These are phyloP conservation scores for Tagetes patula DNA, from an alignment of 129 eudicot genomes.

Conservation along the genomic window DNA sequence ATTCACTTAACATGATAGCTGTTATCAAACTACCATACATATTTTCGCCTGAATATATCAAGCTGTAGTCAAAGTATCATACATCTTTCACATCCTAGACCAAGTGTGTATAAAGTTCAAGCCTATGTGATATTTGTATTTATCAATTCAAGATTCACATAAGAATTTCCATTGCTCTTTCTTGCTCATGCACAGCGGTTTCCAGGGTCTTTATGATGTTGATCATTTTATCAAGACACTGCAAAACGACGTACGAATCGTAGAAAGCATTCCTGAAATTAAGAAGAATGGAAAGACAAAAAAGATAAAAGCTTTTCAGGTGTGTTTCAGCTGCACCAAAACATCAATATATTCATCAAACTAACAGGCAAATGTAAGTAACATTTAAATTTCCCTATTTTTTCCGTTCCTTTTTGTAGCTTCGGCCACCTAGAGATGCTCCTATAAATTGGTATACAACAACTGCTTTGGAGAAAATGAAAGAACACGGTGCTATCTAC, in stretches of 20 bases:
- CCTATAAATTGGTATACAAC: slow-evolving; percentile 86
- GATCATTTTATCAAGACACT: slow-evolving; percentile 79
- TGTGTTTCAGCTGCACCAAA: slow-evolving; percentile 17
- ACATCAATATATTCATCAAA: background rate
- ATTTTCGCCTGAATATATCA: background rate
- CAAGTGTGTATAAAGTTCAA: background rate
- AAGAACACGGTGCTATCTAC: slow-evolving; percentile 89
- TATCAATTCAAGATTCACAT: background rate
- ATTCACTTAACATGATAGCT: slow-evolving; percentile 1
- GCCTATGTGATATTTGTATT: background rate
- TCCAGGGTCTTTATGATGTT: slow-evolving; percentile 89
- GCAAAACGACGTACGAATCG: slow-evolving; percentile 69
- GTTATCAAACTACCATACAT: background rate
- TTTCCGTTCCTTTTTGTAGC: slow-evolving; percentile 35
- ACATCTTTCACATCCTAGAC: background rate
- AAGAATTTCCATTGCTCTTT: slow-evolving; percentile 30
- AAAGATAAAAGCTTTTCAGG: slow-evolving; percentile 90
- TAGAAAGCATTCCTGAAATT: slow-evolving; percentile 77
- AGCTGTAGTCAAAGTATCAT: background rate
- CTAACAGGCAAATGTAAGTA: background rate
- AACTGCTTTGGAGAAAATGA: slow-evolving; percentile 77
- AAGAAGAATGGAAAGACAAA: slow-evolving; percentile 79
- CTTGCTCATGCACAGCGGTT: slow-evolving; percentile 57
- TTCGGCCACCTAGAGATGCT: slow-evolving; percentile 97
- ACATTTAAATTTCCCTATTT: background rate